These are phyloP conservation scores for Bocquillonia castaneifolia DNA, from an alignment of 441 rosid species.

Conservation along the genomic window DNA sequence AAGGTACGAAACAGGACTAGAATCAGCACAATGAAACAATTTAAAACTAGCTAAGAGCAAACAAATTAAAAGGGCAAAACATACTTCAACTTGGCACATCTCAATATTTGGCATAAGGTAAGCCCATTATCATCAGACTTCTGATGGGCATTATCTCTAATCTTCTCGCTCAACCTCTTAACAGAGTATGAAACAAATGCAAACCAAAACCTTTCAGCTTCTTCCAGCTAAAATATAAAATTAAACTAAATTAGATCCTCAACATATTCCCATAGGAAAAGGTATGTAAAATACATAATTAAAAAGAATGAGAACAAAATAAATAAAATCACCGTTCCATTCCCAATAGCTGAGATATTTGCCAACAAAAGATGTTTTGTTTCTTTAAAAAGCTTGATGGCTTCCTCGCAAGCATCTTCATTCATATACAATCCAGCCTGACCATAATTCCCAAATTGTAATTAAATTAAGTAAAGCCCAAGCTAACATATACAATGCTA, in stretches of 20 bases:
- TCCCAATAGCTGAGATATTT: slow-evolving; percentile 52
- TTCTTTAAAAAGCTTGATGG: slow-evolving; percentile 56
- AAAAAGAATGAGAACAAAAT: not conserved
- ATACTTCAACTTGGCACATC: slow-evolving; percentile 68
- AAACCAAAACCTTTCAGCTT: slow-evolving; percentile 82
- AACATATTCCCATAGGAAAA: not conserved
- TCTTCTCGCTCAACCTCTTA: slow-evolving; percentile 50
- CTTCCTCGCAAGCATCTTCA: slow-evolving; percentile 40
- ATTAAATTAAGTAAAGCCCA: slow-evolving; percentile 2
- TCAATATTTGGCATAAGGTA: slow-evolving; percentile 64
- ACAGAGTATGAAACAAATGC: slow-evolving; percentile 67
- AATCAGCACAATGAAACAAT: not conserved
- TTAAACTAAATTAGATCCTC: slow-evolving; percentile 15
- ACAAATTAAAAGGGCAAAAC: slow-evolving; percentile 18
- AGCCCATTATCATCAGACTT: slow-evolving; percentile 43
- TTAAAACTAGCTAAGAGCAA: slow-evolving; percentile 4
- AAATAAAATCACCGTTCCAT: slow-evolving; percentile 73
- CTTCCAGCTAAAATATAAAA: slow-evolving; percentile 52
- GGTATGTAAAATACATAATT: not conserved
- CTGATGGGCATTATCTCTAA: slow-evolving; percentile 31
- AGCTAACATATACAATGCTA: not conserved
- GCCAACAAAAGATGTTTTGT: slow-evolving; percentile 59
- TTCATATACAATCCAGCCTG: slow-evolving; percentile 61
- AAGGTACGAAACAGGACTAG: slow-evolving; percentile 17
- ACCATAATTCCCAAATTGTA: slow-evolving; percentile 13